phyloP scores from a whole-genome alignment of 2,329 filamentous ascomycete species.

The Pseudopithomyces chartarum region DNA sequence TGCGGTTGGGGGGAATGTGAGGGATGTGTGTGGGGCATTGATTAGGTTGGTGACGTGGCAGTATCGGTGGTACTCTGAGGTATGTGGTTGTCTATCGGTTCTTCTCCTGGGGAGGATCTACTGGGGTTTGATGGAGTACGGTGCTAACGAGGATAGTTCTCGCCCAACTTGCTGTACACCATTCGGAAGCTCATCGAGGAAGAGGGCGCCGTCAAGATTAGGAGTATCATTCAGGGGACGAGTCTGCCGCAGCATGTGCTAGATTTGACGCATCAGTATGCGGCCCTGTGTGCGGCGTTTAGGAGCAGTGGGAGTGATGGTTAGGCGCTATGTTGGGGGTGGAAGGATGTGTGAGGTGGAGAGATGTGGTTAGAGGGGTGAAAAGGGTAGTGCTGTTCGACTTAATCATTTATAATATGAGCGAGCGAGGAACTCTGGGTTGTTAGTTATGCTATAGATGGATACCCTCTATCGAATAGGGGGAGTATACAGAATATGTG shows the following conservation, averaged over 20 bases:
- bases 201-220: slow-evolving; percentile 94
- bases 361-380: too few relatives aligned
- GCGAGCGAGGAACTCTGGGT: slow-evolving; percentile 13
- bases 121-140: not conserved
- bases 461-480: not conserved
- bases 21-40: slow-evolving; percentile 80
- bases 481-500: too few relatives aligned
- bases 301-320: slow-evolving; percentile 47
- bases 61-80: slow-evolving; percentile 98
- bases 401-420: slow-evolving; percentile 14
- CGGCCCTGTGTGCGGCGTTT: slow-evolving; percentile 91
- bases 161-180: slow-evolving; percentile 83
- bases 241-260: slow-evolving; percentile 91
- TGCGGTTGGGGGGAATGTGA: slow-evolving; percentile 71
- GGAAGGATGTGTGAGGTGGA: not conserved
- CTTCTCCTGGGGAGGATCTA: not conserved
- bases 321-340: not conserved
- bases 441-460: not conserved
- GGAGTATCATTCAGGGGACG: slow-evolving; percentile 95
- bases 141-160: slow-evolving; percentile 65
- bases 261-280: slow-evolving; percentile 95
- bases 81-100: slow-evolving; percentile 33
- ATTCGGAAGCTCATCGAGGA: slow-evolving; percentile 95
- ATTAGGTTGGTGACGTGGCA: slow-evolving; percentile 97
- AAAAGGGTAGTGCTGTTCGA: not conserved